Evolutionary conservation across 805 yeast species (phyloP), one percentile per base, ranked within the genome.

Genomic region (Lipomyces anomalus): DNA sequence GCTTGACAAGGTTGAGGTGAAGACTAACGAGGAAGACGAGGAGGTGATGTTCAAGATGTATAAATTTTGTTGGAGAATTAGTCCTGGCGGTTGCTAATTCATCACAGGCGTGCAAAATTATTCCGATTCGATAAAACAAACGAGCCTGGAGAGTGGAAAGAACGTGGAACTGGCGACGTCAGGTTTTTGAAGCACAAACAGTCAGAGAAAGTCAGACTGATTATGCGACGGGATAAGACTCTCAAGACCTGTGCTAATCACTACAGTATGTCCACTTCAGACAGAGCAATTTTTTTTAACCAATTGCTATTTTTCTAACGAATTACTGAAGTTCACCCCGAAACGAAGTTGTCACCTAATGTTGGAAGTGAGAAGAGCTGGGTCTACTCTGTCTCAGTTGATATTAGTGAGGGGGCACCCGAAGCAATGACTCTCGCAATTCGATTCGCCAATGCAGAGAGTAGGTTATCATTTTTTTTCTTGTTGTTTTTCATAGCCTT

Each of bases 221-320:
- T 92, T 64, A 92, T 92, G 98, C 87, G 98, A 79, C 87, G 98
- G 74, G 98, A 92, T 73, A 90, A 90, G 76, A 92, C 97, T 45
- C 78, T 92, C 65, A 92, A 92, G 76, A 83, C 92, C 63, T 92
- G 98, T 70, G 98, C 98, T 60, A 92, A 92, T 74, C 98, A 92
- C 70, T 79, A 79, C 70, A 79, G 86, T 65, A 70, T 11, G 60
- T 47, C n/a, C 11, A 29, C 6, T 5, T 9, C 13, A 5, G 24
- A 6, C 9, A 22, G 17, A 13, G n/a, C 5, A 13, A n/a, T 21
- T 11, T 9, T 43, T 17, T 44, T 7, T 16, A 20, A 18, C 6
- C 11, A n/a, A 6, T 34, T 46, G 17, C 40, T 7, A 13, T 38
- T 37, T 39, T 40, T 22, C 29, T 16, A 35, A 24, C 18, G n/a